Conservation (phyloP, 2,329 filamentous ascomycete genomes). For the Septoria linicola region DNA sequence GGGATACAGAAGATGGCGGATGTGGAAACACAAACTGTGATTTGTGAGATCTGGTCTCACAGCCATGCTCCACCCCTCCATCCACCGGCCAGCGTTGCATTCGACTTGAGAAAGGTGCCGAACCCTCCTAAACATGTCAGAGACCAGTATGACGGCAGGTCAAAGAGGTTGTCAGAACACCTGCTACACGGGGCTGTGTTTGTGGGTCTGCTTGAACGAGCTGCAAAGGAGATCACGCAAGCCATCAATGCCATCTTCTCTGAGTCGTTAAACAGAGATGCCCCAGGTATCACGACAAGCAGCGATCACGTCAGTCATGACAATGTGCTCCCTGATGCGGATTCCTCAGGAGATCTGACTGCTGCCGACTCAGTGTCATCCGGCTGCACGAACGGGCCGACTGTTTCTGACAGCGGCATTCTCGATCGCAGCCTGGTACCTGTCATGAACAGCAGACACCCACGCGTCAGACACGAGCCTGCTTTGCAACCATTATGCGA, state of each 20-base stretch:
- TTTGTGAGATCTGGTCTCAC: slow-evolving; percentile 18
- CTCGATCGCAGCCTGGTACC: not conserved
- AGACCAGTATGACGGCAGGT: slow-evolving; percentile 19
- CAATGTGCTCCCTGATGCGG: not conserved
- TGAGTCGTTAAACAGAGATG: not conserved
- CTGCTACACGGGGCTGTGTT: slow-evolving; percentile 17
- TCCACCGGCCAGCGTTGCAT: slow-evolving; percentile 12
- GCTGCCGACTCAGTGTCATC: not conserved
- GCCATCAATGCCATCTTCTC: not conserved
- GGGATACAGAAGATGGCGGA: not conserved
- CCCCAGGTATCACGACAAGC: slow-evolving; percentile 6
- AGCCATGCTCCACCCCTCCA: slow-evolving; percentile 18
- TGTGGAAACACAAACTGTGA: slow-evolving; percentile 2
- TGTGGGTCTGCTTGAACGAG: slow-evolving; percentile 4
- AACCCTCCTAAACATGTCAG: slow-evolving; percentile 23
- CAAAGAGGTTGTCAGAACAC: slow-evolving; percentile 19
- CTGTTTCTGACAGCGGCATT: slow-evolving; percentile 14
- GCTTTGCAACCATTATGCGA: not conserved
- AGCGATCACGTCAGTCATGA: not conserved
- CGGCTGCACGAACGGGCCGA: slow-evolving; percentile 7
- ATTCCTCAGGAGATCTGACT: not conserved
- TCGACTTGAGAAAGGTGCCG: slow-evolving; percentile 15
- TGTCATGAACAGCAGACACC: slow-evolving; percentile 2
- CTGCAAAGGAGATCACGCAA: not conserved
- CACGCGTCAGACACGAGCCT: slow-evolving; percentile 7